Conservation (phyloP, 2,329 filamentous ascomycete genomes). For the Pseudocercospora ulei region DNA sequence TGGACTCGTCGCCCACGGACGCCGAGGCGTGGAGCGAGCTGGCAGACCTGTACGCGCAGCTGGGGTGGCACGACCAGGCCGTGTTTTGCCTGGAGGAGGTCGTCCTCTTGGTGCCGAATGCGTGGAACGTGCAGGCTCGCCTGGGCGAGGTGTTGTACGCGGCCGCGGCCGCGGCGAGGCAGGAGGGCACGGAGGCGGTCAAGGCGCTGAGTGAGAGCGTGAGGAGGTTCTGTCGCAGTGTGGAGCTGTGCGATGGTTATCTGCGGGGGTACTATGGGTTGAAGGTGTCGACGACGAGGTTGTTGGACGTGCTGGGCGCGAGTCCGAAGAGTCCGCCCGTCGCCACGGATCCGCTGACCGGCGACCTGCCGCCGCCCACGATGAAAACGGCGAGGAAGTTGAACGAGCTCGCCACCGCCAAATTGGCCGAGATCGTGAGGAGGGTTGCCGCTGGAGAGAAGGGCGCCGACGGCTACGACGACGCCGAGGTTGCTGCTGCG, state of each 20-base stretch:
- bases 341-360: slow-evolving; percentile 28
- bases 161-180: slow-evolving; percentile 49
- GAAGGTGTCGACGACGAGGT: slow-evolving; percentile 47
- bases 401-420: slow-evolving; percentile 61
- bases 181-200: slow-evolving; percentile 33
- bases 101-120: slow-evolving; percentile 73
- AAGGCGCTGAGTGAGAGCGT: slow-evolving; percentile 60
- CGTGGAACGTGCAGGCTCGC: slow-evolving; percentile 91
- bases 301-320: slow-evolving; percentile 23
- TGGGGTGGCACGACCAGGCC: slow-evolving; percentile 70
- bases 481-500: slow-evolving; percentile 61
- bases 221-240: slow-evolving; percentile 76
- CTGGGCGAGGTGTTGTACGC: slow-evolving; percentile 76
- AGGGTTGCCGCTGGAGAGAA: slow-evolving; percentile 51
- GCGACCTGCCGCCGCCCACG: slow-evolving; percentile 46
- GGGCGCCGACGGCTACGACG: slow-evolving; percentile 63
- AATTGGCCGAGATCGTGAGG: slow-evolving; percentile 66
- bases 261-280: slow-evolving; percentile 86
- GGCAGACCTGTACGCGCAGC: slow-evolving; percentile 70
- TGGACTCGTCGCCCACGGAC: slow-evolving; percentile 81
- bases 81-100: slow-evolving; percentile 87
- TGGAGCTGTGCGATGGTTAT: slow-evolving; percentile 90
- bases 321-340: slow-evolving; percentile 30
- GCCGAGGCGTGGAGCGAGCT: slow-evolving; percentile 89
- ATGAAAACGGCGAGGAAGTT: slow-evolving; percentile 55